A percentile compares a stretch with the other conserved stretches of the same genome.
These are phyloP conservation scores for Leishmania turanica DNA, from an alignment of 208 protist species.

Conservation along the genomic window DNA sequence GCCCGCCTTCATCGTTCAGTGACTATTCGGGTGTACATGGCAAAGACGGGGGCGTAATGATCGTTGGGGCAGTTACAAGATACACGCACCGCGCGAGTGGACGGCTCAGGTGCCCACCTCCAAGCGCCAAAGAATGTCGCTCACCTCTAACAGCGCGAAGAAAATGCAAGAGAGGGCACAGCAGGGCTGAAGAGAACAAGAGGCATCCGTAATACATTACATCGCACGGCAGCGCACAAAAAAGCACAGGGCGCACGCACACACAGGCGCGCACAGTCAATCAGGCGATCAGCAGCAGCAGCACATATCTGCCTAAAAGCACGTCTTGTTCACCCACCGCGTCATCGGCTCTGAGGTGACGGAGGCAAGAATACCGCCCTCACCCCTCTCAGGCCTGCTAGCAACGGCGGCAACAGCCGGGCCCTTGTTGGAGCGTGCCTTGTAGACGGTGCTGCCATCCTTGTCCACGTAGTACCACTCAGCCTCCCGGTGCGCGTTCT, in stretches of 20 bases:
- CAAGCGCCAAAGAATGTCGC: background rate
- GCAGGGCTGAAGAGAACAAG: background rate
- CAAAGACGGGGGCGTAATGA: background rate
- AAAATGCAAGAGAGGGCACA: background rate
- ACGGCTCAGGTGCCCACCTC: background rate
- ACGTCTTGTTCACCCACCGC: slow-evolving; percentile 66
- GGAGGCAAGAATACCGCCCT: slow-evolving; percentile 32
- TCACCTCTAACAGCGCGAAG: background rate
- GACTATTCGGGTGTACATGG: background rate
- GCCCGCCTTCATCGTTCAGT: background rate
- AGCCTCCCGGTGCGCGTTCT: slow-evolving; percentile 35
- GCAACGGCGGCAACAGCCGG: background rate
- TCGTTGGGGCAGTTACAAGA: background rate
- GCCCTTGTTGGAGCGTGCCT: slow-evolving; percentile 42
- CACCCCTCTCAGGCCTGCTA: slow-evolving; percentile 8
- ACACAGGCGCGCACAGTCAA: background rate
- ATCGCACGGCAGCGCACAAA: background rate
- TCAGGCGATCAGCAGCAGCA: background rate
- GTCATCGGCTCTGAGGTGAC: slow-evolving; percentile 56
- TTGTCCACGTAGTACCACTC: slow-evolving; percentile 74
- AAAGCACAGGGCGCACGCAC: background rate
- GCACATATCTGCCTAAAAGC: slow-evolving; percentile 23
- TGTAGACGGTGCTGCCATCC: slow-evolving; percentile 81
- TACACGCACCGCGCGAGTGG: background rate
- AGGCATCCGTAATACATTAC: background rate